Evolutionary conservation across 225 moss, liverwort and hornwort species (phyloP).

Genomic region (Polytrichum commune): DNA sequence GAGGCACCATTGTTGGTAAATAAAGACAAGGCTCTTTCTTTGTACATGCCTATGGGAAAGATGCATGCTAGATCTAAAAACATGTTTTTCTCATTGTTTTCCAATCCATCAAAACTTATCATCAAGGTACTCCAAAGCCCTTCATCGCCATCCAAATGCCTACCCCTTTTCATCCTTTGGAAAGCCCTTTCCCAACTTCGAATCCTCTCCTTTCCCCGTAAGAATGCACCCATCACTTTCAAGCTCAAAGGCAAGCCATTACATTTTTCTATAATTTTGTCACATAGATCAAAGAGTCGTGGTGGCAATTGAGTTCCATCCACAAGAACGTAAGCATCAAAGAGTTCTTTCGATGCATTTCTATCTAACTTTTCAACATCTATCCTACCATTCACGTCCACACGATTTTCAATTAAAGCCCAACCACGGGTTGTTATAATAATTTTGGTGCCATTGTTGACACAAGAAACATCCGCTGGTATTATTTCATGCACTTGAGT

Average conservation of each 20-base stretch:
- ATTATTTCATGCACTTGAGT: background rate
- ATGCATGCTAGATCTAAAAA: background rate
- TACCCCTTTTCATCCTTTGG: slow-evolving; percentile 3
- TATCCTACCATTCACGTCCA: background rate
- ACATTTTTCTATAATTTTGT: background rate
- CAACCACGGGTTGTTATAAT: background rate
- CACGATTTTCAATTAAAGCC: background rate
- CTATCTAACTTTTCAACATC: background rate
- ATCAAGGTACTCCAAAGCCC: background rate
- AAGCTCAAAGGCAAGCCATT: slow-evolving; percentile 4
- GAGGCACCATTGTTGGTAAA: background rate
- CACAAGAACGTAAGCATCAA: background rate
- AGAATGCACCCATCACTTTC: slow-evolving; percentile 2
- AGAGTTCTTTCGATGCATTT: background rate
- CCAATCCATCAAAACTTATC: background rate
- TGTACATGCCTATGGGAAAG: background rate
- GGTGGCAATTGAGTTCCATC: background rate
- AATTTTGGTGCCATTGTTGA: background rate
- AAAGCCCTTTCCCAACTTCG: background rate
- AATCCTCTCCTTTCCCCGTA: background rate
- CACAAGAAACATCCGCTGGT: background rate
- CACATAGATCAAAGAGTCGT: background rate
- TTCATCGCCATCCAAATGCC: background rate
- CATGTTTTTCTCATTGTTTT: background rate
- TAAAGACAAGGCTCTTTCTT: background rate